These are phyloP conservation scores for Sporothrix euskadiensis DNA, from an alignment of 2,329 filamentous ascomycete genomes.

Conservation along the genomic window DNA sequence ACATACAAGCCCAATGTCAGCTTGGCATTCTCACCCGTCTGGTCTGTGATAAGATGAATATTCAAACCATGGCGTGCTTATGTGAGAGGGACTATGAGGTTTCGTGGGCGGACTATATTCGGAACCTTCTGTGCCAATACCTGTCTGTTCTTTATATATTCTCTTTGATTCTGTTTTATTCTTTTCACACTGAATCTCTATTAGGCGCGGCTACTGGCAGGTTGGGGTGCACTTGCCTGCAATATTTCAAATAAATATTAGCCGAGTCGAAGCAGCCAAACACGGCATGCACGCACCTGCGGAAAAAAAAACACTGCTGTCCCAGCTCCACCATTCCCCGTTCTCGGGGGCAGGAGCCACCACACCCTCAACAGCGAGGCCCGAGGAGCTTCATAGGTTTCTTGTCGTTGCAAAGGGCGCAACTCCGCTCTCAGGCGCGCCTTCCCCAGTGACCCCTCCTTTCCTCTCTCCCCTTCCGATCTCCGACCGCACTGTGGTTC, in stretches of 20 bases:
- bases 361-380: not conserved
- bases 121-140: not conserved
- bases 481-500: constrained; percentile 8
- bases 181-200: not conserved
- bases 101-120: not conserved
- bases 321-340: not conserved
- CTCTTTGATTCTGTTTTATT: not conserved
- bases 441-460: constrained; percentile 10
- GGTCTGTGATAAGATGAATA: not conserved
- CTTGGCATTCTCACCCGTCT: not conserved
- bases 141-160: too few species aligned
- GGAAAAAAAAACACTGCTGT: not conserved
- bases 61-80: not conserved
- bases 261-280: constrained; percentile 11
- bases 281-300: not conserved
- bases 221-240: not conserved
- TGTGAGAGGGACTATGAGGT: not conserved
- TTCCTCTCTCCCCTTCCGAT: constrained; percentile 19
- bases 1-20: not conserved
- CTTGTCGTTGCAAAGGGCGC: not conserved
- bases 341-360: constrained; percentile 6
- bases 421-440: not conserved
- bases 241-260: not conserved
- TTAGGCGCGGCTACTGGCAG: not conserved
- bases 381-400: not conserved